phyloP scores from a whole-genome alignment of 139 green algal genomes.

The Chlamydomonas incerta region DNA sequence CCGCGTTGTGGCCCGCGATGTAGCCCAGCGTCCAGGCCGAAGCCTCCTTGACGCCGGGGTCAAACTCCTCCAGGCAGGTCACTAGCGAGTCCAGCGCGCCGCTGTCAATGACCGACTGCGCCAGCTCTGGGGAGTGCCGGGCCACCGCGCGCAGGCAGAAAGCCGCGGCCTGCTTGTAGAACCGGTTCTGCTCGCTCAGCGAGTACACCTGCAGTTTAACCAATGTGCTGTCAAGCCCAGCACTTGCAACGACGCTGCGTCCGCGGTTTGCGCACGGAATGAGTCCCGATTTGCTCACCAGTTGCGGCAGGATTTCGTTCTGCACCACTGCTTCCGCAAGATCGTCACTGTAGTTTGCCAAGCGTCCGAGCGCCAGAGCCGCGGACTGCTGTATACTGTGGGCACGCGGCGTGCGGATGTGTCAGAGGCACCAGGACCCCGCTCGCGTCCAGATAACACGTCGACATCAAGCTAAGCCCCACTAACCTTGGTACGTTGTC shows the following conservation, averaged over 20 bases:
- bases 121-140: conserved; percentile 86
- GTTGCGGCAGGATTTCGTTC: conserved; percentile 89
- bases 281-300: conserved; percentile 56
- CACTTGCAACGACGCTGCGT: too few species aligned
- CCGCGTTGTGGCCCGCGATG: conserved; percentile 86
- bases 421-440: background rate
- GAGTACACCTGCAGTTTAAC: conserved; percentile 91
- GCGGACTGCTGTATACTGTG: conserved; percentile 91
- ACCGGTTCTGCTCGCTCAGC: conserved; percentile 83
- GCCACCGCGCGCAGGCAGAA: conserved; percentile 89
- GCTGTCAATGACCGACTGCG: conserved; percentile 85
- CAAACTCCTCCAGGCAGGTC: conserved; percentile 91
- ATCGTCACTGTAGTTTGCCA: conserved; percentile 89
- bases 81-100: conserved; percentile 84
- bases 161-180: conserved; percentile 88
- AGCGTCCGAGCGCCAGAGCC: conserved; percentile 81
- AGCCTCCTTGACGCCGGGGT: conserved; percentile 89
- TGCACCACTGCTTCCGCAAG: conserved; percentile 88
- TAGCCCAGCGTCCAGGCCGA: conserved; percentile 88
- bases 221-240: too few species aligned
- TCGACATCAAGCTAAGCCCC: background rate
- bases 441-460: background rate
- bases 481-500: conserved; percentile 87
- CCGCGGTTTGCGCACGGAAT: too few species aligned
- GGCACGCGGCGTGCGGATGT: background rate